phyloP scores from a whole-genome alignment of 441 rosid genomes.

The Populus hybrid region DNA sequence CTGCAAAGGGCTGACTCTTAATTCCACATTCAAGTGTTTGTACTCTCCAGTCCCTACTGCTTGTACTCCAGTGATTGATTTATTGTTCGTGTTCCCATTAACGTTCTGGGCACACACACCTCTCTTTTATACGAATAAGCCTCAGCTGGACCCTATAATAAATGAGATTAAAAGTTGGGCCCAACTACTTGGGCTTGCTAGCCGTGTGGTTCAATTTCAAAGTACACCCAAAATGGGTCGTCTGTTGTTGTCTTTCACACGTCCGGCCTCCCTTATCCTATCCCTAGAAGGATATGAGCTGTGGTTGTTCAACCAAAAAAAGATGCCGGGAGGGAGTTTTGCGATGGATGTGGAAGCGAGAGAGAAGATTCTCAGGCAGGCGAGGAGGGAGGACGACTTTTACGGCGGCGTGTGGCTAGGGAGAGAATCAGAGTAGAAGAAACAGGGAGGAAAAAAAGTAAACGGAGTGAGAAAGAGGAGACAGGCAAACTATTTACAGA shows the following conservation, averaged over 20 bases:
- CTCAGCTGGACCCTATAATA: background rate
- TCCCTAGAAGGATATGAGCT: background rate
- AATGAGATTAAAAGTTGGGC: background rate
- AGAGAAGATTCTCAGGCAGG: background rate
- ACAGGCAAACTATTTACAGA: background rate
- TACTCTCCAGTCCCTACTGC: background rate
- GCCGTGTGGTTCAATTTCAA: background rate
- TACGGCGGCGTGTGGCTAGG: background rate
- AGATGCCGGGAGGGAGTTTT: background rate
- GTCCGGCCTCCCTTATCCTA: background rate
- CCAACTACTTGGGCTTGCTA: background rate
- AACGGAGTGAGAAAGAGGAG: background rate
- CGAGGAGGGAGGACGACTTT: background rate
- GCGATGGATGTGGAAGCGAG: background rate
- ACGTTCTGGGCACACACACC: no score
- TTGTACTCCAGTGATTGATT: no score
- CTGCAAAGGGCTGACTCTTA: background rate
- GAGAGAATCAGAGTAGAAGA: background rate
- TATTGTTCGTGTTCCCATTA: no score
- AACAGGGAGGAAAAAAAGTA: background rate
- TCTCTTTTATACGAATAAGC: no score
- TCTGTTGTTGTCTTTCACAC: background rate
- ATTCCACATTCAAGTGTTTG: no score
- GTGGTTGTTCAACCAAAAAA: background rate
- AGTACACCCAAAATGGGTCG: background rate